These are phyloP conservation scores for Carallia pectinifolia DNA, from an alignment of 345 rosid genomes.

Conservation along the genomic window DNA sequence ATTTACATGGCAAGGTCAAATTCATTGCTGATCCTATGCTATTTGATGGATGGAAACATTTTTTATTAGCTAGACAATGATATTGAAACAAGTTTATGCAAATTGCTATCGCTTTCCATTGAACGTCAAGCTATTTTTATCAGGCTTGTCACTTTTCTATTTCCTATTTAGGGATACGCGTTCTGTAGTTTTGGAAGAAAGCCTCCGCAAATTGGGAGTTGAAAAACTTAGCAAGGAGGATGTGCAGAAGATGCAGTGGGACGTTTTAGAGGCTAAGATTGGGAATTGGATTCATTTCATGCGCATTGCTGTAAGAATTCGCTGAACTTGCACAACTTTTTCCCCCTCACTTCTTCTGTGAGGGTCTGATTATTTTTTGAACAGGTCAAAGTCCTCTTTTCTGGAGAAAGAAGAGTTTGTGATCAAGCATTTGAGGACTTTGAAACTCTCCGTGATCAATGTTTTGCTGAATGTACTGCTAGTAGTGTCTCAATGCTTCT, in stretches of 20 bases:
- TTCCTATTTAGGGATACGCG: slow-evolving; percentile 69
- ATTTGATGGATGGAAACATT: too few species aligned
- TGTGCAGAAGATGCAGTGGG: slow-evolving; percentile 98
- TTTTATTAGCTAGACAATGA: too few species aligned
- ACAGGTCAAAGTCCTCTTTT: slow-evolving; percentile 90
- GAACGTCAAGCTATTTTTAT: not conserved
- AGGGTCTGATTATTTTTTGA: slow-evolving; percentile 4
- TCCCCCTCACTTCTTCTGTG: not conserved
- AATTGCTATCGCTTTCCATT: not conserved
- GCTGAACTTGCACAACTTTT: not conserved
- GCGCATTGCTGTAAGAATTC: slow-evolving; percentile 85
- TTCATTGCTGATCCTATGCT: too few species aligned
- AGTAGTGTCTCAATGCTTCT: slow-evolving; percentile 84
- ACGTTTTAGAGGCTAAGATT: slow-evolving; percentile 91
- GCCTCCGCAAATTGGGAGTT: slow-evolving; percentile 83
- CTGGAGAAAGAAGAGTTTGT: slow-evolving; percentile 88
- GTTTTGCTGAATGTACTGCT: slow-evolving; percentile 78
- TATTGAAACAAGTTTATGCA: not conserved
- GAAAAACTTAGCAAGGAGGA: slow-evolving; percentile 96
- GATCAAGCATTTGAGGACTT: slow-evolving; percentile 85
- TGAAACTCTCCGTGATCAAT: slow-evolving; percentile 85
- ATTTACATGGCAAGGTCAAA: too few species aligned
- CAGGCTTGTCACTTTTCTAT: slow-evolving; percentile 10
- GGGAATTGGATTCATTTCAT: slow-evolving; percentile 97
- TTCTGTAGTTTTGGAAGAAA: slow-evolving; percentile 73